Percentiles rank a stretch among this genome's conserved stretches.
Conservation (phyloP, 2,329 filamentous ascomycete species). For the Neonectria magnoliae region DNA sequence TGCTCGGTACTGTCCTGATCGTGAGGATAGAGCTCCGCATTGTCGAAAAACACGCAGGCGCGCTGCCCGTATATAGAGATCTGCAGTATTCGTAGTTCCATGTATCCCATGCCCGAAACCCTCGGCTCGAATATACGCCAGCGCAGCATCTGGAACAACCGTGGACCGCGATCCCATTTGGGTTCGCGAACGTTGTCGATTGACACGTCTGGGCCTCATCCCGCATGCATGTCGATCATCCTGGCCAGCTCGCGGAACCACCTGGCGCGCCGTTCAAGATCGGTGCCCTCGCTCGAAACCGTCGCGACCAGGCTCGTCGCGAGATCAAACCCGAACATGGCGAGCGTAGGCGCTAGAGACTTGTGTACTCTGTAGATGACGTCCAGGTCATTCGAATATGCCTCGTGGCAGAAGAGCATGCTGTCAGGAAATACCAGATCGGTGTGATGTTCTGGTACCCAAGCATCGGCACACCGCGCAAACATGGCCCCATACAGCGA, state of each 20-base stretch:
- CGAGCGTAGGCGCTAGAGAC: background rate
- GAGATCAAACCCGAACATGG: background rate
- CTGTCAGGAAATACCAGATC: background rate
- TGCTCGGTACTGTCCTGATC: background rate
- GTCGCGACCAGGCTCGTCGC: background rate
- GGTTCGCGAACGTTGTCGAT: background rate
- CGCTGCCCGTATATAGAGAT: background rate
- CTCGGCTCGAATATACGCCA: background rate
- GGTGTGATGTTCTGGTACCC: background rate
- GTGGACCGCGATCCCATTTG: background rate
- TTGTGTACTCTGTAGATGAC: background rate
- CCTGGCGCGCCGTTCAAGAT: background rate
- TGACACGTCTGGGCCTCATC: background rate
- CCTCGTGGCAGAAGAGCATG: background rate
- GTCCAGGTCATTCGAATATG: background rate
- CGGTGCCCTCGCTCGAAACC: background rate
- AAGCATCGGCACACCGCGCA: background rate
- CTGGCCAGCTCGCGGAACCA: background rate
- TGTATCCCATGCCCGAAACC: background rate
- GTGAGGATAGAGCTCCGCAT: background rate
- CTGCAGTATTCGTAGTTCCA: background rate
- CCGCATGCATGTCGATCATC: background rate
- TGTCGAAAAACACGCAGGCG: background rate
- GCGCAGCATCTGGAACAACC: background rate
- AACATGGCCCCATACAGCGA: background rate